Evolutionary conservation across 2,329 filamentous ascomycete genomes (phyloP).

Genomic region (Clarireedia hainanense): DNA sequence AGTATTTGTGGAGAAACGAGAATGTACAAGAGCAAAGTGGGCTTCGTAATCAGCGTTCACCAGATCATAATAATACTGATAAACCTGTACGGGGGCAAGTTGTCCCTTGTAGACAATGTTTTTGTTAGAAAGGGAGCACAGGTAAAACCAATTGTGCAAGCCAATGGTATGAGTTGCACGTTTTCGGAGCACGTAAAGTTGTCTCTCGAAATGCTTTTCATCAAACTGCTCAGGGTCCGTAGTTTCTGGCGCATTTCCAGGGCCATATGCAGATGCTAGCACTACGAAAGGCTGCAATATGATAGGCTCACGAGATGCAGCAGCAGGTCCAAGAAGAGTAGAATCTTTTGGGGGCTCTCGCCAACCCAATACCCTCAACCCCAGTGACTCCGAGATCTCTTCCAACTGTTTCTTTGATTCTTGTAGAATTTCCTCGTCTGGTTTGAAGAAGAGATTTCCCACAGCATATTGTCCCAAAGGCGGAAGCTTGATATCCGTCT

Average conservation of each 20-base stretch:
- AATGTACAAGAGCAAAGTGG: constrained; percentile 94
- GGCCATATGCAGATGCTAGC: constrained; percentile 74
- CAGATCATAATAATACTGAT: constrained; percentile 95
- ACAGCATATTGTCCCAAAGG: constrained; percentile 89
- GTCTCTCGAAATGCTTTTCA: constrained; percentile 78
- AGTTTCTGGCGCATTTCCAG: constrained; percentile 67
- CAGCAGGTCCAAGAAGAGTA: constrained; percentile 83
- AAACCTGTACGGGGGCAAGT: constrained; percentile 87
- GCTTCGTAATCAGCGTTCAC: constrained; percentile 96
- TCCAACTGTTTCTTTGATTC: constrained; percentile 91
- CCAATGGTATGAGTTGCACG: constrained; percentile 90
- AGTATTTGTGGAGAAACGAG: constrained; percentile 95
- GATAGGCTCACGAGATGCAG: constrained; percentile 86
- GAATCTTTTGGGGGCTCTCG: constrained; percentile 93
- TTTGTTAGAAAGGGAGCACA: constrained; percentile 90
- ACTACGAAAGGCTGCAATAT: constrained; percentile 96
- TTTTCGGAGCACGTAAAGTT: constrained; percentile 92
- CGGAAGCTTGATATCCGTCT: constrained; percentile 81
- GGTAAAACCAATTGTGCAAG: constrained; percentile 97
- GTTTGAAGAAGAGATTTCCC: constrained; percentile 98
- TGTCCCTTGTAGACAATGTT: constrained; percentile 99
- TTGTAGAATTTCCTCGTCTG: constrained; percentile 79
- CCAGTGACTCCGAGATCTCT: constrained; percentile 81
- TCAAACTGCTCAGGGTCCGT: constrained; percentile 77
- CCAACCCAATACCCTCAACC: constrained; percentile 89